A percentile compares a stretch with the other conserved stretches of the same genome.
phyloP scores from a whole-genome alignment of 805 yeast genomes.

The Monosporozyma unispora region DNA sequence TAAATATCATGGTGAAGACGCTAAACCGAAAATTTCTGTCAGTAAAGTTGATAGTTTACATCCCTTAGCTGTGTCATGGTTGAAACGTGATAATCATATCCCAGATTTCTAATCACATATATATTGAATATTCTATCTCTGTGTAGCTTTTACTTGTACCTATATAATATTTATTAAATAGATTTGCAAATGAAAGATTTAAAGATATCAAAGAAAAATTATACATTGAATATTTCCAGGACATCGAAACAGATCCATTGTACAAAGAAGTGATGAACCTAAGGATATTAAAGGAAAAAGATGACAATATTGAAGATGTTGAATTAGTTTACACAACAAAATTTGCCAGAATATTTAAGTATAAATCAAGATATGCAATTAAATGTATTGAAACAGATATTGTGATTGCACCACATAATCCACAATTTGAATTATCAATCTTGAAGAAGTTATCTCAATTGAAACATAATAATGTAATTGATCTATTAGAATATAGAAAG shows the following conservation, averaged over 20 bases:
- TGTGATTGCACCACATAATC: constrained; percentile 25
- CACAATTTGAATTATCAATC: constrained; percentile 18
- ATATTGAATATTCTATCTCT: no score
- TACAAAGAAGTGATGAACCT: neutral
- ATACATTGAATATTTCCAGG: no score
- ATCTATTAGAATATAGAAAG: constrained; percentile 10
- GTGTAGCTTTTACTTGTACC: no score
- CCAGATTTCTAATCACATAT: neutral
- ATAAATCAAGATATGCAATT: constrained; percentile 10
- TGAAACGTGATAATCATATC: constrained; percentile 23
- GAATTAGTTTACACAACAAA: constrained; percentile 16
- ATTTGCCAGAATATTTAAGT: constrained; percentile 18
- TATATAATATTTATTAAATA: neutral
- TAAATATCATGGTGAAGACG: constrained; percentile 2
- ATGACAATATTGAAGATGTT: constrained; percentile 1
- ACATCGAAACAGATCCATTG: no score
- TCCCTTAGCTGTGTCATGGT: constrained; percentile 68
- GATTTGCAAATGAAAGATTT: neutral
- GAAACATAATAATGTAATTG: constrained; percentile 10
- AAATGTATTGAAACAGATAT: constrained; percentile 21
- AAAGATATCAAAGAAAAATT: no score
- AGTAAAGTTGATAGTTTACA: constrained; percentile 44
- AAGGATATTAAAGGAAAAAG: neutral
- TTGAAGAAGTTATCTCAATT: constrained; percentile 8
- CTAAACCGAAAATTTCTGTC: constrained; percentile 10